These are phyloP conservation scores for Bolboschoenoplectus hybrid DNA, from an alignment of 202 grass and related monocot genomes.

Conservation along the genomic window DNA sequence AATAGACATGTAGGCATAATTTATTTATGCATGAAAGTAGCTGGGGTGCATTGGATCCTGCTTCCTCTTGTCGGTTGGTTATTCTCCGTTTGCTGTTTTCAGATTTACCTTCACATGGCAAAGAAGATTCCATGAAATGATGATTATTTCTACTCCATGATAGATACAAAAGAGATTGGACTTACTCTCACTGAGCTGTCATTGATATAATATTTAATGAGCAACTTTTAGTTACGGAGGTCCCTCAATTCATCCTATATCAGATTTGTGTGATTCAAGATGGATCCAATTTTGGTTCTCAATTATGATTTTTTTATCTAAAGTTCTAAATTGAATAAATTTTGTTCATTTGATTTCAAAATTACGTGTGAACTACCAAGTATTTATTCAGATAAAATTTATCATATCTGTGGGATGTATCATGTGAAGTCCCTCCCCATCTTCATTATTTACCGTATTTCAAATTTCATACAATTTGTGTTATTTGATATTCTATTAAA, in stretches of 20 bases:
- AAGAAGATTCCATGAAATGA: slow-evolving; percentile 29
- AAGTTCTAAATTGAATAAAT: neutral
- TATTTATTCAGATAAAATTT: neutral
- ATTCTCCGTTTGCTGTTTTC: slow-evolving; percentile 10
- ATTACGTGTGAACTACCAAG: neutral
- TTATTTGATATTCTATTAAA: too few relatives aligned
- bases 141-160: slow-evolving; percentile 8
- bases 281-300: neutral
- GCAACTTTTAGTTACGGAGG: neutral
- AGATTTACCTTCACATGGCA: slow-evolving; percentile 37
- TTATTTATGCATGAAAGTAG: slow-evolving; percentile 31
- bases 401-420: neutral
- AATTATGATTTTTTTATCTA: neutral
- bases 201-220: neutral
- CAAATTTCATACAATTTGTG: too few relatives aligned
- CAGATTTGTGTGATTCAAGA: neutral
- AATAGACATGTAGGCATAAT: neutral
- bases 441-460: too few relatives aligned
- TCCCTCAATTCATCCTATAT: neutral
- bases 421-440: too few relatives aligned
- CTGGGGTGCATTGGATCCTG: slow-evolving; percentile 40
- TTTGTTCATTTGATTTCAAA: neutral
- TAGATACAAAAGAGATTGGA: slow-evolving; percentile 18
- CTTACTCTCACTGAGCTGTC: slow-evolving; percentile 10
- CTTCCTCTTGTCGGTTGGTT: slow-evolving; percentile 37